Evolutionary conservation across 768 basidiomycete genomes (phyloP), one percentile per base, ranked within the genome.

Genomic region (Termitomyces sp.): DNA sequence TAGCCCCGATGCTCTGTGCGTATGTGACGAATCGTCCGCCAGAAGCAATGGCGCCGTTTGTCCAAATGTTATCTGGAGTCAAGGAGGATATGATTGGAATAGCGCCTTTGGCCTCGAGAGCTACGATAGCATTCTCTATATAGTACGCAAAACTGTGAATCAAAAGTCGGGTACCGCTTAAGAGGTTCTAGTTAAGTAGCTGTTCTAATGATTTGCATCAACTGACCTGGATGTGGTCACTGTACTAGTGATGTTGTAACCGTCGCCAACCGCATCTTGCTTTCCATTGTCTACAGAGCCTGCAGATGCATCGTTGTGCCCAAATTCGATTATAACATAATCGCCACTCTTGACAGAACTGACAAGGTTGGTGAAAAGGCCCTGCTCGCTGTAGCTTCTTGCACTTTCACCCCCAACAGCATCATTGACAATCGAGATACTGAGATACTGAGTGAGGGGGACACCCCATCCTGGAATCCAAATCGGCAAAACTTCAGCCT

Each of bases 91-190:
- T 68, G 56, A 82, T 80, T 33, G 76, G 73, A 33, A 73, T 78
- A 30, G 74, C 78, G 12, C 81, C 81, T 65, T 81, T 81, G 1
- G 77, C 70, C 62, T 75, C 69, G 48, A 81, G 63, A 12, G 74
- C 61, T 36, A 68, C 73, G 47, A 76, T 72, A 0, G 78, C 78
- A 58, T 78, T 76, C 61, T 77, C 70, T 52, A 80, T 73, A 59
- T 80, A 81, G 65, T 65, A 79, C 20, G 73, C 74, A 71, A 77
- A 81, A 2, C 76, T 78, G 59, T 78, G 77, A 30, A 81, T 76
- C 36, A 76, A 67, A 24, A 75, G 65, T 1, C 65, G 61, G 31
- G 68, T 69, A 13, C 79, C 78, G 47, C 76, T 79, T 55, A 12
- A 54, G 18, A n/a, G 6, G 8, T 8, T 13, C 12, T 42, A 31